phyloP scores from a whole-genome alignment of 2,329 filamentous ascomycete genomes.

The Dryadomyces quercivorus region DNA sequence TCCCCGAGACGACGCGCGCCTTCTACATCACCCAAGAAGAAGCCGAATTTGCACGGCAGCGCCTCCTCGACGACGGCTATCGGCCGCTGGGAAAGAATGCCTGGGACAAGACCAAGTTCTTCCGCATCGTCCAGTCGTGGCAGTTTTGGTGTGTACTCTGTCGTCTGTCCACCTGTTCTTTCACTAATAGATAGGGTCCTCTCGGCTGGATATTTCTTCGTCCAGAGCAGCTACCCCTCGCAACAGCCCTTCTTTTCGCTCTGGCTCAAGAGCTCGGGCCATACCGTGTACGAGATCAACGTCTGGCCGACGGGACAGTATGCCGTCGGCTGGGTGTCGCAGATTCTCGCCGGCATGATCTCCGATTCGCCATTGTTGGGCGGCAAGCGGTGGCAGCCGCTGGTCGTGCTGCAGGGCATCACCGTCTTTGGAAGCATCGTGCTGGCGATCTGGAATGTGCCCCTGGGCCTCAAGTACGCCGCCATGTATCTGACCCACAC shows the following conservation, averaged over 20 bases:
- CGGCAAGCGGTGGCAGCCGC: constrained; percentile 4
- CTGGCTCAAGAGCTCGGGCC: constrained; percentile 30
- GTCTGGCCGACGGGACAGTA: constrained; percentile 36
- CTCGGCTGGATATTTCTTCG: constrained; percentile 5
- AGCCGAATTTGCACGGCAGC: constrained; percentile 2
- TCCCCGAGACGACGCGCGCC: constrained; percentile 6
- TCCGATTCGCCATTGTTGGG: constrained; percentile 4
- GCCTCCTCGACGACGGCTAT: constrained; percentile 3
- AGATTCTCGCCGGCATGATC: constrained; percentile 6
- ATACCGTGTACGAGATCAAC: constrained; percentile 29
- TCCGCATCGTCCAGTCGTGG: constrained; percentile 1
- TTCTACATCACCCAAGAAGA: constrained; percentile 5
- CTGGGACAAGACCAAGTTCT: constrained; percentile 3
- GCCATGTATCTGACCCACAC: constrained; percentile 53
- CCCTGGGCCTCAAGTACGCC: constrained; percentile 38
- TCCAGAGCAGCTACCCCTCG: constrained; percentile 5
- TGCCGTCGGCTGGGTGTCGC: constrained; percentile 1
- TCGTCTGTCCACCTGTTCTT: neutral
- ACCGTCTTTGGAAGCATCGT: constrained; percentile 4
- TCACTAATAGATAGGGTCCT: constrained; percentile 1
- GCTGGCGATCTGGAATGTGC: constrained; percentile 7
- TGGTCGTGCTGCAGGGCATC: constrained; percentile 3
- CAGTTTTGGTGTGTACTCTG: constrained; percentile 3
- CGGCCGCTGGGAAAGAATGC: constrained; percentile 1
- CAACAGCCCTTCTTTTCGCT: constrained; percentile 40